phyloP scores from a whole-genome alignment of 805 yeast species.

The Saccharomycopsis sp. region DNA sequence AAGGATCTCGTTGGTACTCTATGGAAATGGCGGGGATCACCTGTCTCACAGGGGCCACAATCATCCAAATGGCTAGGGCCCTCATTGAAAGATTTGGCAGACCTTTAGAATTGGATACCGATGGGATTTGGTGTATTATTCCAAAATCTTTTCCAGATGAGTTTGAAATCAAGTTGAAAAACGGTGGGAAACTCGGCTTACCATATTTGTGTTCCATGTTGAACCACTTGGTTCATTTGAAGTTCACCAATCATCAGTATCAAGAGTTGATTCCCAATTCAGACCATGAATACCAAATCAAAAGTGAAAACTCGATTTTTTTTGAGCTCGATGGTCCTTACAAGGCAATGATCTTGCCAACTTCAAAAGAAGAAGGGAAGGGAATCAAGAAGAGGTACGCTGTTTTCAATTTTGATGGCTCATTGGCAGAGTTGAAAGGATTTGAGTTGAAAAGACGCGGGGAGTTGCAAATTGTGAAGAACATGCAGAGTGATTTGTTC shows the following conservation, averaged over 20 bases:
- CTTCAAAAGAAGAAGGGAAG: conserved; percentile 95
- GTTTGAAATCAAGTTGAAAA: conserved; percentile 55
- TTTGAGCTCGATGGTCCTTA: conserved; percentile 99
- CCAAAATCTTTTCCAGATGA: conserved; percentile 93
- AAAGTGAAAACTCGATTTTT: conserved; percentile 87
- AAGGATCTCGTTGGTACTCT: conserved; percentile 98
- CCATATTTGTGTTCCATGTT: conserved; percentile 96
- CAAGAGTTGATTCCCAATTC: conserved; percentile 66
- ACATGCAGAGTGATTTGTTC: conserved; percentile 91
- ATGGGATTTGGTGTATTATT: conserved; percentile 98
- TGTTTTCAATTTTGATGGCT: conserved; percentile 90
- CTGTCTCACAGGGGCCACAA: conserved; percentile 95
- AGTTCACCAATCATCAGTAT: conserved; percentile 90
- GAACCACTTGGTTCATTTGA: conserved; percentile 82
- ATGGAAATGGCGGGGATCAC: conserved; percentile 99
- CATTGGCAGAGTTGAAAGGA: conserved; percentile 91
- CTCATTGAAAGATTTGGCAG: conserved; percentile 89
- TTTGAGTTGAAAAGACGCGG: conserved; percentile 96
- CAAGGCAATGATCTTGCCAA: conserved; percentile 93
- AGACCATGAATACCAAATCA: conserved; percentile 59
- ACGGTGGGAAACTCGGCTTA: conserved; percentile 67
- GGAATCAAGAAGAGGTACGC: conserved; percentile 95
- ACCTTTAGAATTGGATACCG: conserved; percentile 94
- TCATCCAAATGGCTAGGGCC: conserved; percentile 92
- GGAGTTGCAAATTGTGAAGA: conserved; percentile 84